Base-by-base conservation (phyloP, 345 rosid genomes). In the Brassica rapa region DNA sequence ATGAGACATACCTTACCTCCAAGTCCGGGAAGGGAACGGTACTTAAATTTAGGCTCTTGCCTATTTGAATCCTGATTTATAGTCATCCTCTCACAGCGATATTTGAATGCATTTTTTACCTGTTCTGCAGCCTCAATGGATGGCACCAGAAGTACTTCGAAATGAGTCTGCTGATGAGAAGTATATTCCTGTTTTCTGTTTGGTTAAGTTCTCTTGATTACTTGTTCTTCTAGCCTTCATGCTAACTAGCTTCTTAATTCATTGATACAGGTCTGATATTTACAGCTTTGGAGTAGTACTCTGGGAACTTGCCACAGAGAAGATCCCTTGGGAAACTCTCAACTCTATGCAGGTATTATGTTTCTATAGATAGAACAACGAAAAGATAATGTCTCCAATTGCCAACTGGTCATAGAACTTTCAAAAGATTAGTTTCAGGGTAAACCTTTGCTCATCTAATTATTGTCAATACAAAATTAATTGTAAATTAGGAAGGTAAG, bases 71-170 rank as follows among this genome's bases (percentile, higher is more conserved):
- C 55, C 23, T 65, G 8, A 16, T 23, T 35, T 70, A 25, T 51
- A 16, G 53, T 2, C 19, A n/a, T 11, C 80, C 16, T 60, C 56
- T 66, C 30, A 25, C 39, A 12, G 0, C 71, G 64, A 59, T 55
- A 16, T 23, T 56, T 9, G 23, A 30, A 23, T 43, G 27, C 10
- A 37, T 14, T 64, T 19, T 64, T 19, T 82, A 69, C 37, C 12
- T 68, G 59, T 70, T 72, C 43, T 89, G 65, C 78, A 95, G 99
- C 99, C 98, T 83, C 99, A 95, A 81, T 94, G 98, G 98, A 94
- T 94, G 97, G 96, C 98, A 4, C 98, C 97, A 4, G 99, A 95
- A 89, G 94, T 89, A 85, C 97, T 93, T 74, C 97, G 99, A 5
- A 92, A 90, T 79, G 99, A 95, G 81, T 93, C 91, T 65, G 87